Evolutionary conservation across 1,284 basidiomycete species (phyloP).

Genomic region (Grifola frondosa): DNA sequence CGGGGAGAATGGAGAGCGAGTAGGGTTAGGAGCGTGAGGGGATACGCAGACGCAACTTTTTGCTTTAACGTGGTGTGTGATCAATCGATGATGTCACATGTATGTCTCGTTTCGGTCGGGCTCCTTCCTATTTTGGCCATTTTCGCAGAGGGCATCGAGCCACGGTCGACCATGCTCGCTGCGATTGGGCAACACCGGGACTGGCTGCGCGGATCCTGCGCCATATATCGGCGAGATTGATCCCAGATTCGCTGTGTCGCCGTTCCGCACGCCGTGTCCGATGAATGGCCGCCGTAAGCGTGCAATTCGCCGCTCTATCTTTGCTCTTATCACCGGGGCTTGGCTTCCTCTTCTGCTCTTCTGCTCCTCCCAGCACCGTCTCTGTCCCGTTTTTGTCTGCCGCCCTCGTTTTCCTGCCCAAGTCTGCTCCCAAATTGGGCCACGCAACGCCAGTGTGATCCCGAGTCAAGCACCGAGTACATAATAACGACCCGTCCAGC

Average conservation of each 20-base stretch:
- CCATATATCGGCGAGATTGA: slow-evolving; percentile 11
- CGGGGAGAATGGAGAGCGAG: neutral
- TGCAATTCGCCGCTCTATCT: slow-evolving; percentile 1
- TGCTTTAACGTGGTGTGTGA: slow-evolving; percentile 16
- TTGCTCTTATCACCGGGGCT: slow-evolving; percentile 17
- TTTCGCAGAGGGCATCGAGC: slow-evolving; percentile 4
- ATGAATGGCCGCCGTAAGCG: too few relatives aligned
- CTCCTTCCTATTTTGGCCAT: neutral
- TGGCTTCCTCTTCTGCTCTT: slow-evolving; percentile 6
- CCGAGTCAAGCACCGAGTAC: too few relatives aligned
- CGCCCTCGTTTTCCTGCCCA: too few relatives aligned
- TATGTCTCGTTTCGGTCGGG: slow-evolving; percentile 19
- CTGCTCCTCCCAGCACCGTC: slow-evolving; percentile 9
- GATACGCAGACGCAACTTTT: too few relatives aligned
- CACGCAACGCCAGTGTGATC: too few relatives aligned
- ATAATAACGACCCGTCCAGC: too few relatives aligned
- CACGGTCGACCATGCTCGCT: slow-evolving; percentile 9
- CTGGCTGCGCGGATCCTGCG: slow-evolving; percentile 4
- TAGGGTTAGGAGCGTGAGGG: slow-evolving; percentile 19
- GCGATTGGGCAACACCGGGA: neutral
- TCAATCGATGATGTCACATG: slow-evolving; percentile 25
- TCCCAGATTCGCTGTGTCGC: too few relatives aligned
- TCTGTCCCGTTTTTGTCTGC: neutral
- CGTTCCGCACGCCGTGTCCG: too few relatives aligned
- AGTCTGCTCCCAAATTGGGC: too few relatives aligned